A percentile compares a stretch with the other conserved stretches of the same genome.
Evolutionary conservation across 257 asterid species (phyloP).

Genomic region (Orobanche coerulescens): DNA sequence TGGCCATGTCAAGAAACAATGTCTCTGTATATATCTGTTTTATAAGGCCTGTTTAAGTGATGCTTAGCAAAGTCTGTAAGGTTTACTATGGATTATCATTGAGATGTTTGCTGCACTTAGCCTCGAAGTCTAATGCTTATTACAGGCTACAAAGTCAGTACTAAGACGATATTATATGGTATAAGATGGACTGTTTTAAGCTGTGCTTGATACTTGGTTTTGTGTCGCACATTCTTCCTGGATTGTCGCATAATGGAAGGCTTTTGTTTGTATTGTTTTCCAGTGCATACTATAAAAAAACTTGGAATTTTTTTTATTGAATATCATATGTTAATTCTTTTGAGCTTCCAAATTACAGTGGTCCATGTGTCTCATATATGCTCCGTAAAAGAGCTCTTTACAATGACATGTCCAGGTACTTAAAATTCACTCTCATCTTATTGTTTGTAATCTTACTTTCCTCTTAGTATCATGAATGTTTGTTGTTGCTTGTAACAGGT

Average conservation of each 20-base stretch:
- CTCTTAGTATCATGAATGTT: conserved; percentile 11
- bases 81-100: neutral
- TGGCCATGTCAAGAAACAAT: conserved; percentile 1
- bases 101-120: neutral
- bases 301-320: neutral
- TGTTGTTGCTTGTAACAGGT: conserved; percentile 38
- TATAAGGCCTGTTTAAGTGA: neutral
- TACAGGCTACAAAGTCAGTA: neutral
- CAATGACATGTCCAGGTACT: conserved; percentile 95
- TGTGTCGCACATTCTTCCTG: neutral
- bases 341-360: conserved; percentile 44
- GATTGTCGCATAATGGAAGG: neutral
- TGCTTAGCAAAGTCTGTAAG: neutral
- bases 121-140: neutral
- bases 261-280: neutral
- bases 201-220: neutral
- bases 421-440: conserved; percentile 12
- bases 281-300: neutral
- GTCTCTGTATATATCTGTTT: neutral
- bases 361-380: conserved; percentile 91
- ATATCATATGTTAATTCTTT: neutral
- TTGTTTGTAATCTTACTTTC: neutral
- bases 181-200: neutral
- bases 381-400: conserved; percentile 96
- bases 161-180: neutral